Conservation (phyloP, 139 green algal species). For the Chlamydomonas asymmetrica region DNA sequence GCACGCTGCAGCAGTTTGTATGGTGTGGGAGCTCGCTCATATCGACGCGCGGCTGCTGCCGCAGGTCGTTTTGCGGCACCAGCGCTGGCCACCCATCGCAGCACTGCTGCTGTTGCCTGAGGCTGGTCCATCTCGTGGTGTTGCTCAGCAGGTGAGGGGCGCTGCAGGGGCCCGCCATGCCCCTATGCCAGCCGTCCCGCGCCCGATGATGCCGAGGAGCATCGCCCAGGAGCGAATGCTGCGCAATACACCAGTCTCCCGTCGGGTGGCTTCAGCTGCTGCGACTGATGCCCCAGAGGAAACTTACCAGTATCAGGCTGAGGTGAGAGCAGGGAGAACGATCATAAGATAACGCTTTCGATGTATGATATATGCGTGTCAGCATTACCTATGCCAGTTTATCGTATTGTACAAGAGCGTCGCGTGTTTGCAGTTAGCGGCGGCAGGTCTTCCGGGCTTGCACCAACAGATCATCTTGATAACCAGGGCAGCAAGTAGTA, state of each 20-base stretch:
- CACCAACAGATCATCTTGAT: background rate
- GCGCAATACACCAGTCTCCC: background rate
- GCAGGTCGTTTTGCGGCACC: too few species aligned
- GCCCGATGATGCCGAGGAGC: background rate
- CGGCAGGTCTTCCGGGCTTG: background rate
- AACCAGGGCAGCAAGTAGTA: background rate
- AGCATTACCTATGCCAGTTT: too few species aligned
- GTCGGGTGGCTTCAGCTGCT: conserved; percentile 23
- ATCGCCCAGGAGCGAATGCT: background rate
- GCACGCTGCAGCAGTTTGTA: too few species aligned
- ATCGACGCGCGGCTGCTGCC: too few species aligned
- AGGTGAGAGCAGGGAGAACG: conserved; percentile 44
- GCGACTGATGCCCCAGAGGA: conserved; percentile 51
- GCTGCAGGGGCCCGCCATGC: too few species aligned
- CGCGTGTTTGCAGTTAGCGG: background rate
- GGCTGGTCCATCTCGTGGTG: background rate
- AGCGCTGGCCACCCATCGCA: too few species aligned
- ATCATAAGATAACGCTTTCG: background rate
- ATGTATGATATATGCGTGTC: background rate
- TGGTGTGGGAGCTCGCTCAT: too few species aligned
- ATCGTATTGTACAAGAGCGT: background rate
- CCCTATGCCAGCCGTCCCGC: background rate
- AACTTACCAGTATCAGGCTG: conserved; percentile 79
- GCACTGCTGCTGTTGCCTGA: background rate
- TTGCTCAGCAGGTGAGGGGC: background rate